Conservation (phyloP, 108 stramenopile species). For the Aurantiochytrium sp. region DNA sequence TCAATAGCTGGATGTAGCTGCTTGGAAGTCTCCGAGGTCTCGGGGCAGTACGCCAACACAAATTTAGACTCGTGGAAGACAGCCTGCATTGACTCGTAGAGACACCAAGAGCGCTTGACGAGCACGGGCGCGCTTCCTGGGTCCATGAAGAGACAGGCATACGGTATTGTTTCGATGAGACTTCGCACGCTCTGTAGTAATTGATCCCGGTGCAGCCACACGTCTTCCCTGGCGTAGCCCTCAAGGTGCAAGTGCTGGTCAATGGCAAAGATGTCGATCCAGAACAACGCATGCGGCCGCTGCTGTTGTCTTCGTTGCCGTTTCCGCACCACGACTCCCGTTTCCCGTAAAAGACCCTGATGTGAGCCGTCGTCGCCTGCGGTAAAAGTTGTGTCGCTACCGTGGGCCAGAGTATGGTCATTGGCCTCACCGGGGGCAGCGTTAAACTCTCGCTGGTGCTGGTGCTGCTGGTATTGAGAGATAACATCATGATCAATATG, state of each 20-base stretch:
- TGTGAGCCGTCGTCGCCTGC: too few species aligned
- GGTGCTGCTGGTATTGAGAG: not conserved
- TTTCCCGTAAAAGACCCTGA: too few species aligned
- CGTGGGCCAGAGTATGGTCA: too few species aligned
- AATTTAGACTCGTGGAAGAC: not conserved
- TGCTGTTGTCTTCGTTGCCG: not conserved
- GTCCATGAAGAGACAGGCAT: not conserved
- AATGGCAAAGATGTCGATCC: not conserved
- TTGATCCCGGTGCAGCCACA: not conserved
- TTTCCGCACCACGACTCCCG: not conserved
- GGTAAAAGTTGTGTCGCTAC: too few species aligned
- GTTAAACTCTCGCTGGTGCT: not conserved
- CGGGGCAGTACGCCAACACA: not conserved
- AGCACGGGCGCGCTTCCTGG: not conserved
- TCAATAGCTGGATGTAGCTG: not conserved
- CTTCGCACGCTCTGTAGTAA: not conserved
- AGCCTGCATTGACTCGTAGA: conserved; percentile 11
- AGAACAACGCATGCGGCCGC: not conserved
- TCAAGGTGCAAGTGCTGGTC: conserved; percentile 5
- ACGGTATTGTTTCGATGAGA: not conserved
- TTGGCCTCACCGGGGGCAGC: not conserved
- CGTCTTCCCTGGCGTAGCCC: not conserved
- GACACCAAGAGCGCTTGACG: not conserved
- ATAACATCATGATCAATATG: not conserved
- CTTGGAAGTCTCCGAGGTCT: not conserved